Evolutionary conservation across 108 stramenopile species (phyloP).

Genomic region (Skeletonema marinoi): DNA sequence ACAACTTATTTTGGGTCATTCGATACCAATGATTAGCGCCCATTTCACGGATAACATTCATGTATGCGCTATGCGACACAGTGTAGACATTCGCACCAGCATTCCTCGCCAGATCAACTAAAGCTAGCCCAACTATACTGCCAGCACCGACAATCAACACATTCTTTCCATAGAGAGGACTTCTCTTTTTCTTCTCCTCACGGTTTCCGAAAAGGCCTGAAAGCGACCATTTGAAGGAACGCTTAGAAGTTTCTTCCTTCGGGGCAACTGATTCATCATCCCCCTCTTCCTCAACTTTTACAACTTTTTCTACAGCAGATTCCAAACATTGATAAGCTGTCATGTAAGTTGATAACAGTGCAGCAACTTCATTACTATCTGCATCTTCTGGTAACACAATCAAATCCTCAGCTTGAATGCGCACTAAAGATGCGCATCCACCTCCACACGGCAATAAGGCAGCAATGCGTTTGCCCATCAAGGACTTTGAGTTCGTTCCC

Average conservation of each 20-base stretch:
- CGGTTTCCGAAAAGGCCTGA: too few species aligned
- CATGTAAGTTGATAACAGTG: conserved; percentile 72
- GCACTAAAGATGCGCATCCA: conserved; percentile 61
- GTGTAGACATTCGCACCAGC: conserved; percentile 62
- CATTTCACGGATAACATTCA: neutral
- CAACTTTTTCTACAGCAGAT: neutral
- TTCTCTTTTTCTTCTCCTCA: conserved; percentile 3
- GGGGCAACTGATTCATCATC: too few species aligned
- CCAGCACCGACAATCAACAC: conserved; percentile 70
- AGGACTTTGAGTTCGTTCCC: neutral
- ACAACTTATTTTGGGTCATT: neutral
- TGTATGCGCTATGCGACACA: neutral
- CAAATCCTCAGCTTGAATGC: conserved; percentile 37
- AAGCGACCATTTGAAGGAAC: too few species aligned
- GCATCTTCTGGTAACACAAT: conserved; percentile 60
- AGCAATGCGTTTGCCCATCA: conserved; percentile 47
- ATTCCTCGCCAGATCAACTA: conserved; percentile 58
- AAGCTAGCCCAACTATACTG: conserved; percentile 56
- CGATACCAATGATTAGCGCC: neutral
- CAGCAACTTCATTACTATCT: conserved; percentile 44
- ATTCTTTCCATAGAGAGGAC: conserved; percentile 35
- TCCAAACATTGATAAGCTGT: conserved; percentile 65
- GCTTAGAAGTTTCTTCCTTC: too few species aligned
- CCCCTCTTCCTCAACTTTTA: too few species aligned
- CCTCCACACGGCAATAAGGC: conserved; percentile 58